Evolutionary conservation across 2,329 filamentous ascomycete species (phyloP).

Genomic region (Plectosphaerella cucumerina): DNA sequence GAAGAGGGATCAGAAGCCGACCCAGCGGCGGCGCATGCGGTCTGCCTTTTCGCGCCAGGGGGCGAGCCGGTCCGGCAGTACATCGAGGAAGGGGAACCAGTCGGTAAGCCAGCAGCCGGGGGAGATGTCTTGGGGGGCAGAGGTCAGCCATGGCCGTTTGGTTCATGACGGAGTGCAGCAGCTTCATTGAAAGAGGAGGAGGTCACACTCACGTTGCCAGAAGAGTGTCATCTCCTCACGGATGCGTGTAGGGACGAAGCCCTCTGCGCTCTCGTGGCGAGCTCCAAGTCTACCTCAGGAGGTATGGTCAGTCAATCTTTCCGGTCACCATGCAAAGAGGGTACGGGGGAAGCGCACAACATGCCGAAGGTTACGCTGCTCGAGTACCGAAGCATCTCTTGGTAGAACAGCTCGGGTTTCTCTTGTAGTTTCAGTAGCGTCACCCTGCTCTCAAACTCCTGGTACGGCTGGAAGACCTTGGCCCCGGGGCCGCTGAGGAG

Average conservation of each 20-base stretch:
- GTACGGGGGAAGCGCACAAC: neutral
- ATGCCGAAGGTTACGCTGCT: constrained; percentile 7
- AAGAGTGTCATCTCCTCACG: constrained; percentile 1
- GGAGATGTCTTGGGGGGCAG: neutral
- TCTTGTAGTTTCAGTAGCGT: neutral
- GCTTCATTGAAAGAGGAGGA: neutral
- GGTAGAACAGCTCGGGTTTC: neutral
- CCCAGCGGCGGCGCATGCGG: neutral
- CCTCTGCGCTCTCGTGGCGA: neutral
- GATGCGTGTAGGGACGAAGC: neutral
- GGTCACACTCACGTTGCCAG: neutral
- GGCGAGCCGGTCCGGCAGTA: constrained; percentile 1
- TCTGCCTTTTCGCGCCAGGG: constrained; percentile 5
- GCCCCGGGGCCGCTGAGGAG: neutral
- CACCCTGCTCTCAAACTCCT: constrained; percentile 2
- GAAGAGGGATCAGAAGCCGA: neutral
- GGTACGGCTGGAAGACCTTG: neutral
- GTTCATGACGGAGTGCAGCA: neutral
- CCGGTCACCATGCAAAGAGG: no score
- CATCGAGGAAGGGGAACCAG: constrained; percentile 6
- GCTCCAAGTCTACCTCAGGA: neutral
- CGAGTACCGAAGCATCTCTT: neutral
- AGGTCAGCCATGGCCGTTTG: neutral
- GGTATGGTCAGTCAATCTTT: neutral
- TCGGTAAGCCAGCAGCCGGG: constrained; percentile 5